Percentiles rank a stretch among this genome's conserved stretches.
phyloP scores from a whole-genome alignment of 2,329 filamentous ascomycete species.

The Blumeria graminis region DNA sequence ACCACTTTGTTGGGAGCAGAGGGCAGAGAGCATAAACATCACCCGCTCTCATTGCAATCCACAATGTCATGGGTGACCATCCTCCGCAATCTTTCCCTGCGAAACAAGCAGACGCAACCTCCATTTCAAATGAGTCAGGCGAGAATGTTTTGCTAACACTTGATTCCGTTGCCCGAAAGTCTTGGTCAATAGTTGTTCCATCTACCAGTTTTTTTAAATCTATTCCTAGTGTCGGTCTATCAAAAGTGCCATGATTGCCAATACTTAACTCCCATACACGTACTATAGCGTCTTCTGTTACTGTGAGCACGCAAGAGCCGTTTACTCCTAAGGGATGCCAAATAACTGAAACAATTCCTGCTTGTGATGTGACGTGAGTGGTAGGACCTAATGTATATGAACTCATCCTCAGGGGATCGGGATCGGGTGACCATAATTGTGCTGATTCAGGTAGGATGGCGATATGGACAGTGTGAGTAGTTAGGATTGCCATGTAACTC shows the following conservation, averaged over 20 bases:
- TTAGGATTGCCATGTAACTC: constrained; percentile 64
- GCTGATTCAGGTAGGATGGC: constrained; percentile 62
- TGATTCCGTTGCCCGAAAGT: constrained; percentile 54
- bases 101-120: constrained; percentile 77
- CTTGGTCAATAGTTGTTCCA: constrained; percentile 57
- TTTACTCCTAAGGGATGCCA: constrained; percentile 86
- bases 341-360: constrained; percentile 53
- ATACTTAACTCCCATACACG: constrained; percentile 74
- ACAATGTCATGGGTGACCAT: constrained; percentile 91
- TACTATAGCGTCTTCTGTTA: constrained; percentile 71
- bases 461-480: constrained; percentile 70
- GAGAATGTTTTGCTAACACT: constrained; percentile 64
- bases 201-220: constrained; percentile 78
- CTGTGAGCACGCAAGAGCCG: constrained; percentile 61
- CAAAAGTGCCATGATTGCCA: constrained; percentile 70
- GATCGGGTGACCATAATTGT: constrained; percentile 46
- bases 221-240: constrained; percentile 57
- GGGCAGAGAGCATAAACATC: constrained; percentile 88
- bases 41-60: constrained; percentile 84
- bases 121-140: constrained; percentile 76
- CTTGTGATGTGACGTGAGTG: constrained; percentile 68
- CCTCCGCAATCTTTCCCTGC: constrained; percentile 41
- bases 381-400: constrained; percentile 83
- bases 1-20: constrained; percentile 68
- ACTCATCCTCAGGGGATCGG: constrained; percentile 48